Evolutionary conservation across 2,329 filamentous ascomycete species (phyloP).

Genomic region (Thelonectria rubi): DNA sequence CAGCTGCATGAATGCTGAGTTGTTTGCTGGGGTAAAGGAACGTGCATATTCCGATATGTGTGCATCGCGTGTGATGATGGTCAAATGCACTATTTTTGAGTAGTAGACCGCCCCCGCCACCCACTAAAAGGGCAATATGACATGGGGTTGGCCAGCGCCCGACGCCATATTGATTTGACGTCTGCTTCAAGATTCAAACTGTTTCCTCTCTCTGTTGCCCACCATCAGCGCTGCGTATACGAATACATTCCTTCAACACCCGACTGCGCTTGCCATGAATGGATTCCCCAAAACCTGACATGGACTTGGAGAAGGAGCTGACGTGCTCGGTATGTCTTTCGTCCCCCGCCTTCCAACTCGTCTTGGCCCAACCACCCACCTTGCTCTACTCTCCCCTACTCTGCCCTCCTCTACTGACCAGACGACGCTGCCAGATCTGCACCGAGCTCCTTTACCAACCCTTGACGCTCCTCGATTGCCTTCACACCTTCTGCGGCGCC

Average conservation of each 20-base stretch:
- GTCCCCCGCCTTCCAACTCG: conserved; percentile 10
- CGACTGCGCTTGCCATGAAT: conserved; percentile 51
- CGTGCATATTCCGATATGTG: conserved; percentile 1
- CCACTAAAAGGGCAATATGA: conserved; percentile 31
- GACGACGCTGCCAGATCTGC: conserved; percentile 75
- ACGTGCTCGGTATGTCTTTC: conserved; percentile 79
- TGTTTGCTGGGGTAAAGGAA: neutral
- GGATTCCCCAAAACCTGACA: conserved; percentile 60
- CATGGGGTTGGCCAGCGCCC: conserved; percentile 26
- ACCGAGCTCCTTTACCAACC: conserved; percentile 94
- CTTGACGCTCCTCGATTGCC: conserved; percentile 88
- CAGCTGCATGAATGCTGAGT: neutral
- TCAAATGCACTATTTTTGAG: conserved; percentile 26
- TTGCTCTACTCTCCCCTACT: neutral
- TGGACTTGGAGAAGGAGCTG: conserved; percentile 91
- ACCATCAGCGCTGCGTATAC: conserved; percentile 22
- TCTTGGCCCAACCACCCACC: conserved; percentile 5
- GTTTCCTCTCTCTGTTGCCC: conserved; percentile 15
- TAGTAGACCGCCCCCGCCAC: conserved; percentile 33
- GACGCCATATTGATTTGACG: conserved; percentile 25
- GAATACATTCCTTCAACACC: conserved; percentile 8
- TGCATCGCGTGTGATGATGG: conserved; percentile 21
- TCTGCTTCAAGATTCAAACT: neutral
- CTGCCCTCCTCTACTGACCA: conserved; percentile 13
- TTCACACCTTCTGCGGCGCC: conserved; percentile 95